Conservation (phyloP, 441 rosid genomes). For the Pelargonium hybrid region DNA sequence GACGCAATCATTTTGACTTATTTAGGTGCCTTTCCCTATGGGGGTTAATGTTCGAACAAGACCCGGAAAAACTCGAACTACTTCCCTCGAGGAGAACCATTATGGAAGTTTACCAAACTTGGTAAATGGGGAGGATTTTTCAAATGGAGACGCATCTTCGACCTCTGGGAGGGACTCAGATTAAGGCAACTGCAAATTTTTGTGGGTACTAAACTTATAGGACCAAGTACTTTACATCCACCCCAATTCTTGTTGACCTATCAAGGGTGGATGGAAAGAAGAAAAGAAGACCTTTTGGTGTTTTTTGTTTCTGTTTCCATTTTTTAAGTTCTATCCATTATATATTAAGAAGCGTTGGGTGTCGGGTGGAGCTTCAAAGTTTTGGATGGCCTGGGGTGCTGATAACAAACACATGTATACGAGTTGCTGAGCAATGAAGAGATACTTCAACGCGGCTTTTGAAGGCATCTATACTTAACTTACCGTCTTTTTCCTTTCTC, state of each 20-base stretch:
- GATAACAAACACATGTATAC: constrained; percentile 10
- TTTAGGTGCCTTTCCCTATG: constrained; percentile 55
- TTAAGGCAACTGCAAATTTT: constrained; percentile 21
- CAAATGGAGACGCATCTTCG: constrained; percentile 24
- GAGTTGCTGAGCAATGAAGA: constrained; percentile 15
- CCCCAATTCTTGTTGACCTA: constrained; percentile 12
- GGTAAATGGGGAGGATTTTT: constrained; percentile 27
- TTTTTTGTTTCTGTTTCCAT: not conserved
- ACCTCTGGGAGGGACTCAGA: constrained; percentile 35
- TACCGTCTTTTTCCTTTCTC: not conserved
- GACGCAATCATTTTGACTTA: no score
- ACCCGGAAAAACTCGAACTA: constrained; percentile 32
- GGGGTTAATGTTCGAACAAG: constrained; percentile 45
- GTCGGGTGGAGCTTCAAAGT: constrained; percentile 29
- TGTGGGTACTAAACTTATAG: constrained; percentile 28
- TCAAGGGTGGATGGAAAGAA: constrained; percentile 8
- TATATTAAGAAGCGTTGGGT: constrained; percentile 11
- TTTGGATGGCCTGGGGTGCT: constrained; percentile 25
- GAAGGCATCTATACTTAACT: constrained; percentile 11
- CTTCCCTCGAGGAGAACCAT: constrained; percentile 14
- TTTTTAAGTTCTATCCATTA: no score
- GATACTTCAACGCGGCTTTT: not conserved
- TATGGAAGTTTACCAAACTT: constrained; percentile 18
- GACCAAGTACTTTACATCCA: constrained; percentile 14
- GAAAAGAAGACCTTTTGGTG: not conserved